Evolutionary conservation across 148 eudicot genomes (phyloP).

Genomic region (Nyssa sinensis): DNA sequence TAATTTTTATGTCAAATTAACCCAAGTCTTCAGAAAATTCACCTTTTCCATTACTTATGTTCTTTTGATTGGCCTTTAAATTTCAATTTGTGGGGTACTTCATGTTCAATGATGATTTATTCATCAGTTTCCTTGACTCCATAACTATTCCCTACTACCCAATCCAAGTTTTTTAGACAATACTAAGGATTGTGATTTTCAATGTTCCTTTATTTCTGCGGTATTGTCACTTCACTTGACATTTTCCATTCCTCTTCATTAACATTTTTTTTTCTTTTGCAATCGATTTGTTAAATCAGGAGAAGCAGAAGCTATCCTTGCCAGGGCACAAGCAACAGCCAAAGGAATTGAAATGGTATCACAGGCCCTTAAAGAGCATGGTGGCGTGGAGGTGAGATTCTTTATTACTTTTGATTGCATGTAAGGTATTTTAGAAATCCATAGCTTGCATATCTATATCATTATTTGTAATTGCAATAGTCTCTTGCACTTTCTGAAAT

Average conservation of each 20-base stretch:
- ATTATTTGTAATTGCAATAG: background rate
- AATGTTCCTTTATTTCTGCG: background rate
- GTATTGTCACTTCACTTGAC: background rate
- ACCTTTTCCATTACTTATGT: too few species aligned
- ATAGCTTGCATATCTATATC: background rate
- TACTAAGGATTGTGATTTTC: background rate
- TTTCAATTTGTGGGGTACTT: background rate
- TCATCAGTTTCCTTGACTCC: background rate
- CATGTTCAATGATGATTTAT: background rate
- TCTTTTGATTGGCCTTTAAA: too few species aligned
- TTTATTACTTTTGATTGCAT: background rate
- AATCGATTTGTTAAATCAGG: conserved; percentile 42
- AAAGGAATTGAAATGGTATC: conserved; percentile 52
- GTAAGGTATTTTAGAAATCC: background rate
- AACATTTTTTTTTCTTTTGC: background rate
- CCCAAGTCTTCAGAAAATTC: too few species aligned
- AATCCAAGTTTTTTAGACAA: background rate
- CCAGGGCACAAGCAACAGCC: conserved; percentile 47
- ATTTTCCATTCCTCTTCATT: background rate
- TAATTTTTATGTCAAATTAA: too few species aligned
- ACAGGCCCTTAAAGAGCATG: conserved; percentile 43
- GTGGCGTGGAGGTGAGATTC: conserved; percentile 57
- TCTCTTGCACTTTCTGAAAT: background rate
- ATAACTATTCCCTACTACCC: background rate
- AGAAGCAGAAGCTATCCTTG: conserved; percentile 79